Base-by-base conservation (phyloP, 1,139 yeast genomes). In the Kurtzmaniella quercitrusa region DNA sequence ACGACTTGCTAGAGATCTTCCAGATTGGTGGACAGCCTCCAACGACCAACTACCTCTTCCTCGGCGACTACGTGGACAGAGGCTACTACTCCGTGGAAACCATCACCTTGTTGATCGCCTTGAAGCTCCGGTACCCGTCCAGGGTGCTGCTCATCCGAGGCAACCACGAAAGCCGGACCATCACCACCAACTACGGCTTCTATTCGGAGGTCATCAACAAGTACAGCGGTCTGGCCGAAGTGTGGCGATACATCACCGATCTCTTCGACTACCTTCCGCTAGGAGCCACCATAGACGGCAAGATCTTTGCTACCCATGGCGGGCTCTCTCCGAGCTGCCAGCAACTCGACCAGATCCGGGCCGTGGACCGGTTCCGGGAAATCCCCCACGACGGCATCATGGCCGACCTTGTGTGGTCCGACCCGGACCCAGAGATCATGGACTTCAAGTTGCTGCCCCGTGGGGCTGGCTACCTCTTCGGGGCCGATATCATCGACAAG, bases 351-450 rank as follows among this genome's bases (percentile, higher is more conserved):
- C 97, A 94, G 55, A 88, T 93, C 47, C 74, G 87, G 52, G 83
- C 94, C 21, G 81, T 94, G 21, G 98, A 94, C 60, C 64, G 99
- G 50, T 91, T 90, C 63, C 79, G 81, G 51, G 98, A 94, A 60
- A 90, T 93, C 23, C 98, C 99, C 1, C 98, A 94, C 56, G 98
- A 93, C 60, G 98, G 98, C 0, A 95, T 96, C 25, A 94, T 93
- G 98, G 98, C 98, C 1, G 99, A 93, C 62, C 70, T 93, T 46
- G 97, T 93, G 15, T 93, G 99, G 99, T 85, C 95, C 11, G 99
- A 93, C 57, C 98, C 99, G 0, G 98, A 94, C 59, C 90, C 88
- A 33, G 87, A 84, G 47, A 77, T 85, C 44, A 71, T 82, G 46
- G 94, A 90, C 57, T 94, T 93, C 62, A 84, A 90, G 51, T 76